Conservation (phyloP, 2,329 filamentous ascomycete species). For the Beauveria rudraprayagi region DNA sequence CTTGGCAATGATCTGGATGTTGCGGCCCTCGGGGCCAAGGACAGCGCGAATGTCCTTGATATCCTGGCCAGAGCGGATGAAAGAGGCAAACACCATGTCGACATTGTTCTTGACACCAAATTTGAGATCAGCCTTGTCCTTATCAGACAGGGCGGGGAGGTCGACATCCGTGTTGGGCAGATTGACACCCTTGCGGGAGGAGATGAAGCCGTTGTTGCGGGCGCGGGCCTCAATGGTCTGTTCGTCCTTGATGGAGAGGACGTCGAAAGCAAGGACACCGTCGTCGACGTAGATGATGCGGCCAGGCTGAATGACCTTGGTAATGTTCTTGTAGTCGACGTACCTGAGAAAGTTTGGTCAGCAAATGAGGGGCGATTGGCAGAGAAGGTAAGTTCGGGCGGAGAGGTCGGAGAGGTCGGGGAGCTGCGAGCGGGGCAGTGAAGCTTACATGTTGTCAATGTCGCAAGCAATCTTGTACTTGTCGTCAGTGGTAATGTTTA, state of each 20-base stretch:
- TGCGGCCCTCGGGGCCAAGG: constrained; percentile 82
- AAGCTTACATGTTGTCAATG: constrained; percentile 81
- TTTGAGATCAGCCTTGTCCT: constrained; percentile 87
- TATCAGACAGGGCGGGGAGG: constrained; percentile 92
- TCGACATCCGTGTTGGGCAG: constrained; percentile 98
- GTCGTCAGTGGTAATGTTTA: constrained; percentile 97
- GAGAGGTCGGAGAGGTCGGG: neutral
- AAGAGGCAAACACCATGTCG: constrained; percentile 98
- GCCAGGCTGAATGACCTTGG: constrained; percentile 87
- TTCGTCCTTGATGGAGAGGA: constrained; percentile 78
- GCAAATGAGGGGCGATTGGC: constrained; percentile 9
- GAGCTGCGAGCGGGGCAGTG: neutral
- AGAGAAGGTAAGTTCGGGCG: neutral
- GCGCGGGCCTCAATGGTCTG: constrained; percentile 80
- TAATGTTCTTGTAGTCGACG: constrained; percentile 99
- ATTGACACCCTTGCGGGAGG: constrained; percentile 98
- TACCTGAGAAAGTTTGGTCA: constrained; percentile 48
- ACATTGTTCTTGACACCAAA: constrained; percentile 99
- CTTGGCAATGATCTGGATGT: constrained; percentile 99
- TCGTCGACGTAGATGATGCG: constrained; percentile 98
- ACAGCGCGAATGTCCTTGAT: constrained; percentile 88
- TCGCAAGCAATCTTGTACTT: constrained; percentile 78
- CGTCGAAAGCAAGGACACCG: constrained; percentile 93
- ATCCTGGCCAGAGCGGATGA: constrained; percentile 90
- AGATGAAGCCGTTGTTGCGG: constrained; percentile 98